Evolutionary conservation across 169 alveolate genomes (phyloP), one percentile per base, ranked within the genome.

Genomic region (Toxoplasma gondii): DNA sequence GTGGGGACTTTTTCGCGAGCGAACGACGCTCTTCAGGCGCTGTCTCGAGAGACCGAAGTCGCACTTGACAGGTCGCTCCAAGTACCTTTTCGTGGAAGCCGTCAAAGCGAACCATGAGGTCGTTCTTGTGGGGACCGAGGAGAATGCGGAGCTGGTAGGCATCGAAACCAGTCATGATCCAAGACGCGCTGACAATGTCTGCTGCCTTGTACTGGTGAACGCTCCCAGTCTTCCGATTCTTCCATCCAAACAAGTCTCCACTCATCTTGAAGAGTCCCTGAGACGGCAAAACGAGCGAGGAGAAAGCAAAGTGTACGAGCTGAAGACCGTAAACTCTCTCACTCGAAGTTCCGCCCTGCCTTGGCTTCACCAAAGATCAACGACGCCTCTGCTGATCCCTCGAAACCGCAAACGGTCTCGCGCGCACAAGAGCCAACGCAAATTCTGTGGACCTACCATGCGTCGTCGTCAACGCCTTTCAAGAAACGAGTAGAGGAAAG

Each of bases 211-310:
- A 98, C 93, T 98, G 99, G 84, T 97, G 94, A 34, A 98, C 98
- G 93, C 95, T 98, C 44, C 98, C 98, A n/a, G 99, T 98, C 70
- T 98, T 94, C 84, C 97, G 97, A 93, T 98, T 98, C 94, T 98
- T 98, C 99, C 99, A 98, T 0, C 99, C 99, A 88, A 98, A 97
- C 81, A 98, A 94, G 92, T 98, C 99, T 43, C 97, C 97, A 64
- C 98, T 97, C 96, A 98, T 98, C 93, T 98, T 97, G 96, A 98
- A 98, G 41, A 98, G 96, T 17, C 99, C 99, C 97, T 97, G 95
- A 24, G 88, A 22, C 22, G 4, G 24, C 53, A 80, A 10, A 31
- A 0, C 22, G 69, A 12, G 36, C 86, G 53, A 31, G 38, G n/a
- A 81, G 39, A 38, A 58, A 12, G 43, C 49, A 54, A 43, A 92